These are phyloP conservation scores for Pythium plurisporium DNA, from an alignment of 352 stramenopile genomes.

Conservation along the genomic window DNA sequence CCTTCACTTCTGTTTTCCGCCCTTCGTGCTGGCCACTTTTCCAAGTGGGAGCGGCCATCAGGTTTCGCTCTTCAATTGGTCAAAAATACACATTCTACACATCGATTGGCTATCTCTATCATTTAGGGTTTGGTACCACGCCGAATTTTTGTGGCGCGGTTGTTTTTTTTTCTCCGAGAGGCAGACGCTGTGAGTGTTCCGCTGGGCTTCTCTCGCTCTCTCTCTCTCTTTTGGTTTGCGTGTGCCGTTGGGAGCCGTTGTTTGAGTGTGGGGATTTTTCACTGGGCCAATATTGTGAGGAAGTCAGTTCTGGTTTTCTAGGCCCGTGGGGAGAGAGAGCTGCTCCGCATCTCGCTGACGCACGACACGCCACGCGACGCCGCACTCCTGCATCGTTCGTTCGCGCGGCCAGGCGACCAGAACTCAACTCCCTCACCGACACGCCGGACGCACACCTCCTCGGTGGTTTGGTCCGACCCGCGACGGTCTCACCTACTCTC, in stretches of 20 bases:
- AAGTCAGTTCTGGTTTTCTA: constrained; percentile 69
- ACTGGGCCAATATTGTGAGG: constrained; percentile 4
- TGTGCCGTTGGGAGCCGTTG: background rate
- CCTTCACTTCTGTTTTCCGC: constrained; percentile 5
- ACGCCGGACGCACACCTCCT: background rate
- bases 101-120: background rate
- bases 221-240: background rate
- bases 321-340: background rate
- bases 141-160: background rate
- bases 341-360: constrained; percentile 13
- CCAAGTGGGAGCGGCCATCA: background rate
- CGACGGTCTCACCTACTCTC: background rate
- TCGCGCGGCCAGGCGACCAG: constrained; percentile 10
- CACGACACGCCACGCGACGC: constrained; percentile 6
- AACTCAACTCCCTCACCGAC: constrained; percentile 11
- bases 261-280: background rate
- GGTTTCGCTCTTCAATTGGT: background rate
- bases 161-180: background rate
- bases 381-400: constrained; percentile 1
- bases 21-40: constrained; percentile 9
- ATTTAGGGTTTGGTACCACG: background rate
- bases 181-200: constrained; percentile 7
- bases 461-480: constrained; percentile 3
- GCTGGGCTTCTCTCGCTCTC: constrained; percentile 3
- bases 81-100: background rate